Evolutionary conservation across 345 rosid species (phyloP).

Genomic region (Dipteronia sinensis): DNA sequence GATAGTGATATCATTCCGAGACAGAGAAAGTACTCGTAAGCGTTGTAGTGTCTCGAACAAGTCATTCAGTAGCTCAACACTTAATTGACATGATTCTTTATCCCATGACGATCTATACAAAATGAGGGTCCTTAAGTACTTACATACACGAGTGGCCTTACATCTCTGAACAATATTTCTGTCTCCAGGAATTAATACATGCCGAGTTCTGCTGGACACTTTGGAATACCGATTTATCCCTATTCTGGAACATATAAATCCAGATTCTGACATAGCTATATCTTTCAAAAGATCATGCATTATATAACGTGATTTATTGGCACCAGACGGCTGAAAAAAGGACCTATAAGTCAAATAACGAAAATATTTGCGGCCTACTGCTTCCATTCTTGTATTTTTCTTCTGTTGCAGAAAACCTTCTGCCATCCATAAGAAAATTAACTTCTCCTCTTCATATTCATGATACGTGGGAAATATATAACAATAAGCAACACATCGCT

Average conservation of each 20-base stretch:
- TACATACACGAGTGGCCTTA: neutral
- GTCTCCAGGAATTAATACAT: too few species aligned
- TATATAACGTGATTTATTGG: neutral
- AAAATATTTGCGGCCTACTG: neutral
- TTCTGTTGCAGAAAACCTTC: constrained; percentile 17
- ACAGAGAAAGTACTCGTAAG: too few species aligned
- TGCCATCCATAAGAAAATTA: constrained; percentile 34
- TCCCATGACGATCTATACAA: neutral
- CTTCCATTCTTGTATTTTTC: neutral
- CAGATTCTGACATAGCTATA: constrained; percentile 13
- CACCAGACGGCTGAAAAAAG: constrained; percentile 17
- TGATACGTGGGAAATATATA: constrained; percentile 16
- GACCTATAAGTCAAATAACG: constrained; percentile 5
- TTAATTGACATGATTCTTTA: neutral
- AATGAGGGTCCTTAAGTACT: constrained; percentile 4
- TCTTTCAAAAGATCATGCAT: constrained; percentile 34
- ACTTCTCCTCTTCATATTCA: neutral
- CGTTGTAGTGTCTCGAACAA: too few species aligned
- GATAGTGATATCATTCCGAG: too few species aligned
- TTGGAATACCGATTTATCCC: neutral
- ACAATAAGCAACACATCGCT: constrained; percentile 31
- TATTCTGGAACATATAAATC: constrained; percentile 3
- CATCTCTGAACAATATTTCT: too few species aligned
- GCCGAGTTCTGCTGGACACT: too few species aligned
- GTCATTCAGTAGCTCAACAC: neutral